Base-by-base conservation (phyloP, 2,329 filamentous ascomycete genomes). In the Phaeosphaeria sp. region DNA sequence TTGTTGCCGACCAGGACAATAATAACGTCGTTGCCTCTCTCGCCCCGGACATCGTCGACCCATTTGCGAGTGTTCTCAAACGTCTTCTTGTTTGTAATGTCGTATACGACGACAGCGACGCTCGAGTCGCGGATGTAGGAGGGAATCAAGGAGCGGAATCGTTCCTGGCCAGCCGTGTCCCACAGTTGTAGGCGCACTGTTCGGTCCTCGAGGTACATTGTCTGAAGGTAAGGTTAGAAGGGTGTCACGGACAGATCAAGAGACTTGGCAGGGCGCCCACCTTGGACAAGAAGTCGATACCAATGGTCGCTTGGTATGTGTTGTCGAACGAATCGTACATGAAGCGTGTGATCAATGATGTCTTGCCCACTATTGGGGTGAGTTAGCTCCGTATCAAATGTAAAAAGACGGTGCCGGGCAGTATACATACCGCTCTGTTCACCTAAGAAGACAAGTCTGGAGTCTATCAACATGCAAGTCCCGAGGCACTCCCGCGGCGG, bases 301-400 rank as follows among this genome's bases (percentile, higher is more conserved):
- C 95, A 76, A 99, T 98, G 41, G 95, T 99, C 56, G 95, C 95
- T 81, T 99, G 95, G 83, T 99, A 99, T 85, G 94, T 98, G 82
- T 96, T 97, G 84, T 99, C 95, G 84, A 99, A 99, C 48, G 95
- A 98, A 81, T 99, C 95, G 85, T 99, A 99, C 95, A 99, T 99
- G 85, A 99, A 99, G 65, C 95, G 90, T 67, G 95, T 99, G 78
- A 99, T 99, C 72, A 99, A 83, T 62, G 95, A 99, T 30, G 95
- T 99, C 84, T 99, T 99, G 77, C 95, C 95, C 72, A 99, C 95
- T 98, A 78, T 61, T 46, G 22, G 50, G 21, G 50, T 41, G 46
- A 52, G 64, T 73, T 51, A 75, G 67, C 54, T 52, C 27, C 41
- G 23, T 27, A 27, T 27, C 25, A 27, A 27, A 27, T 9, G 25